phyloP scores from a whole-genome alignment of 768 basidiomycete species.

The Macrolepiota albuminosa region DNA sequence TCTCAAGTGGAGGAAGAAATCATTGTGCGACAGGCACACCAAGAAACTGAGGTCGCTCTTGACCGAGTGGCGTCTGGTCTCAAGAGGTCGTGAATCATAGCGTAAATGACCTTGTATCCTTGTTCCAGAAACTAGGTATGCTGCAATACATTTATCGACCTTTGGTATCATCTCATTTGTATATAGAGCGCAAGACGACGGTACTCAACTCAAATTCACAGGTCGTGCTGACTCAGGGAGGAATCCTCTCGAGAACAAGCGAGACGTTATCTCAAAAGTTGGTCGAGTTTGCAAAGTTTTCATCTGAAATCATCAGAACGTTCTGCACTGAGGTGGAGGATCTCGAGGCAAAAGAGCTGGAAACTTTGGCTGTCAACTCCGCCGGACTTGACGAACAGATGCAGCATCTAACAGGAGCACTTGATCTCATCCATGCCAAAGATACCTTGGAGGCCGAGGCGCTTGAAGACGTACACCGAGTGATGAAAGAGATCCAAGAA shows the following conservation, averaged over 20 bases:
- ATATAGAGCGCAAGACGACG: constrained; percentile 66
- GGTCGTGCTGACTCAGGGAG: constrained; percentile 59
- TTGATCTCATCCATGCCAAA: constrained; percentile 51
- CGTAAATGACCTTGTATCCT: constrained; percentile 58
- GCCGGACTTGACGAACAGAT: constrained; percentile 56
- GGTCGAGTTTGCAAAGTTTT: constrained; percentile 54
- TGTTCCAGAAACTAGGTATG: constrained; percentile 85
- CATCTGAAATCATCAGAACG: constrained; percentile 46
- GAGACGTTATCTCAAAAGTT: constrained; percentile 53
- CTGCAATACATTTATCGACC: not conserved
- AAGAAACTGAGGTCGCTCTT: constrained; percentile 64
- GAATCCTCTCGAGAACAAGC: constrained; percentile 49
- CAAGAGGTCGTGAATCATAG: constrained; percentile 64
- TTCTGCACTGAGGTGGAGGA: constrained; percentile 54
- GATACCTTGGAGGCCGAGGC: constrained; percentile 53
- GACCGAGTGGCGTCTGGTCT: constrained; percentile 70
- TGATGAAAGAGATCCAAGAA: constrained; percentile 49
- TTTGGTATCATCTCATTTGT: constrained; percentile 9
- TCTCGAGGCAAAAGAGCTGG: constrained; percentile 52
- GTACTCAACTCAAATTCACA: constrained; percentile 62
- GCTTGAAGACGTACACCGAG: constrained; percentile 39
- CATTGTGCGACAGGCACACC: constrained; percentile 71
- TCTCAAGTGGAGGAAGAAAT: constrained; percentile 80
- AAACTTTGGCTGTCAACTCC: constrained; percentile 45
- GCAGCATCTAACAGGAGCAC: constrained; percentile 43